Evolutionary conservation across 2,329 filamentous ascomycete genomes (phyloP).

Genomic region (Pestalotiopsis sp.): DNA sequence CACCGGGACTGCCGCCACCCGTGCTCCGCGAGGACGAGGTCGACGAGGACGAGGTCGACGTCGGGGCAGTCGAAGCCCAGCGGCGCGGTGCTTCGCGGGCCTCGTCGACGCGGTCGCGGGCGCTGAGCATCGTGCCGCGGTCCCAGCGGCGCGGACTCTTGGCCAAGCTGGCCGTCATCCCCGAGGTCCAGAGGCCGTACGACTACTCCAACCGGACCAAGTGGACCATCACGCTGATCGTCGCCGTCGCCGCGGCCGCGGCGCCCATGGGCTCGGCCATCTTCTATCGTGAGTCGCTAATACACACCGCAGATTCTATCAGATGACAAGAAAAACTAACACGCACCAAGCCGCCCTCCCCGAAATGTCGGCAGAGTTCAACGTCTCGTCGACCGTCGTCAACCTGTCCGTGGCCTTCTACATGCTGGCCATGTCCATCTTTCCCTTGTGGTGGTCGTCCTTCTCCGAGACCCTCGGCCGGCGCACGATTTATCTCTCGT

Average conservation of each 20-base stretch:
- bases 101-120: constrained; percentile 13
- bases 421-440: constrained; percentile 82
- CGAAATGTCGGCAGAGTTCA: constrained; percentile 63
- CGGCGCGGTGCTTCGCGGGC: constrained; percentile 5
- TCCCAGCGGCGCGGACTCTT: constrained; percentile 37
- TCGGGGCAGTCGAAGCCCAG: neutral
- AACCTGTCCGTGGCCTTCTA: constrained; percentile 80
- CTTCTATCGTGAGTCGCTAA: constrained; percentile 67
- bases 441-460: constrained; percentile 84
- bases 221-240: constrained; percentile 80
- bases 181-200: constrained; percentile 77
- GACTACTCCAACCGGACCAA: constrained; percentile 75
- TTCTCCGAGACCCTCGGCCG: constrained; percentile 76
- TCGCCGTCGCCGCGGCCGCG: constrained; percentile 75
- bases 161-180: constrained; percentile 69
- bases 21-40: neutral
- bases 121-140: constrained; percentile 14
- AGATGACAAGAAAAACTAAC: neutral
- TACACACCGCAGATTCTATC: constrained; percentile 6
- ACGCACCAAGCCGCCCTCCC: constrained; percentile 64
- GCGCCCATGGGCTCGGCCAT: constrained; percentile 86
- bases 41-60: neutral
- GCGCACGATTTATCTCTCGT: constrained; percentile 76
- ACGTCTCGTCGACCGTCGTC: constrained; percentile 65
- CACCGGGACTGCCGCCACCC: constrained; percentile 1